Evolutionary conservation across 768 basidiomycete genomes (phyloP).

Genomic region (Astraeus odoratus): DNA sequence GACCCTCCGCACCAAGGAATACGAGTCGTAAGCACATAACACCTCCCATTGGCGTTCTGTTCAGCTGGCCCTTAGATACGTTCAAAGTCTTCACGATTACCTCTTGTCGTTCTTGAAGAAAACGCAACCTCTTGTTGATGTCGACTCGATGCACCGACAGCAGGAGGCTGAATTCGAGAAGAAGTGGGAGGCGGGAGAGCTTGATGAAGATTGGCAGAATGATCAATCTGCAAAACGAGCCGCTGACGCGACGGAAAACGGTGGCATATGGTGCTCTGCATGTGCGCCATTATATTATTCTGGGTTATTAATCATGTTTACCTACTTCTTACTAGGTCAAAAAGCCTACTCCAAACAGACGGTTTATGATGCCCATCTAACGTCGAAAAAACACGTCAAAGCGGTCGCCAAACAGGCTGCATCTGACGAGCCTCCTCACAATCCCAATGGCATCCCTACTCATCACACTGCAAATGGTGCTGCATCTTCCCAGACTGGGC

Average conservation of each 20-base stretch:
- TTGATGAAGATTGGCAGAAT: conserved; percentile 67
- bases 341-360: conserved; percentile 95
- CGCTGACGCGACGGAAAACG: conserved; percentile 37
- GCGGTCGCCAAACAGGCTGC: conserved; percentile 68
- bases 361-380: conserved; percentile 93
- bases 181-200: conserved; percentile 73
- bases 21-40: conserved; percentile 56
- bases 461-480: conserved; percentile 29
- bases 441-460: conserved; percentile 27
- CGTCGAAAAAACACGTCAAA: conserved; percentile 94
- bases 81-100: conserved; percentile 75
- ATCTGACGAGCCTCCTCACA: conserved; percentile 28
- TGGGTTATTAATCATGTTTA: conserved; percentile 3
- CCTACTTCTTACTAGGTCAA: conserved; percentile 53
- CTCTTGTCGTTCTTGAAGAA: conserved; percentile 81
- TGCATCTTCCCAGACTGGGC: conserved; percentile 36
- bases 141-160: conserved; percentile 59
- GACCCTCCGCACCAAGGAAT: conserved; percentile 64
- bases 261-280: conserved; percentile 90
- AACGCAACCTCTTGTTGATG: conserved; percentile 75
- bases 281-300: conserved; percentile 49
- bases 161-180: conserved; percentile 64
- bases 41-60: conserved; percentile 3
- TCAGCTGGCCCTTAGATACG: conserved; percentile 51
- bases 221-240: conserved; percentile 30